Evolutionary conservation across 2,329 filamentous ascomycete genomes (phyloP).

Genomic region (Penicillium fuscoglaucum): DNA sequence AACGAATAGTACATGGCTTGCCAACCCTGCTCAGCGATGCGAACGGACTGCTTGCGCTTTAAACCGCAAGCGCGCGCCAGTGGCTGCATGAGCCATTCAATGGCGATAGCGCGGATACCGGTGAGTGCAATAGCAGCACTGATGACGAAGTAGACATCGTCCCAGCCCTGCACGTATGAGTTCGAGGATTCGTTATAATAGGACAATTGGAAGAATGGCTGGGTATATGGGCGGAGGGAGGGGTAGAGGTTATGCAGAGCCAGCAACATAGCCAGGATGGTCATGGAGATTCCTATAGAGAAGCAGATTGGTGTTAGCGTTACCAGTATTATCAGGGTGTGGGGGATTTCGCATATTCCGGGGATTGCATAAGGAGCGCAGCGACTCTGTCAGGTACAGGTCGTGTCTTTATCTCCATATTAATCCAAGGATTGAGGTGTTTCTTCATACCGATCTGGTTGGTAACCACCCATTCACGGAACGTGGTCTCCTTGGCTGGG

Average conservation of each 20-base stretch:
- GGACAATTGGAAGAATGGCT: slow-evolving; percentile 83
- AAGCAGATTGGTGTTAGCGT: slow-evolving; percentile 20
- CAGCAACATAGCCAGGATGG: slow-evolving; percentile 78
- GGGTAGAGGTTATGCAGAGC: slow-evolving; percentile 82
- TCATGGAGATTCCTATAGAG: slow-evolving; percentile 72
- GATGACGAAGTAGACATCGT: slow-evolving; percentile 75
- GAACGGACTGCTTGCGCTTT: slow-evolving; percentile 72
- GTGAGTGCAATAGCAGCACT: slow-evolving; percentile 85
- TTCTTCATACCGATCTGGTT: slow-evolving; percentile 72
- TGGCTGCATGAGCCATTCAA: slow-evolving; percentile 85
- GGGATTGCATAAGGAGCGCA: background rate
- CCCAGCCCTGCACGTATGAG: slow-evolving; percentile 72
- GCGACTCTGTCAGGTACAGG: background rate
- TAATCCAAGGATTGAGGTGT: slow-evolving; percentile 1
- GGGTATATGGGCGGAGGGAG: slow-evolving; percentile 73
- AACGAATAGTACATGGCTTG: slow-evolving; percentile 77
- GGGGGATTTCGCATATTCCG: slow-evolving; percentile 7
- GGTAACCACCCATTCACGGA: slow-evolving; percentile 66
- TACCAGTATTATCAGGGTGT: slow-evolving; percentile 5
- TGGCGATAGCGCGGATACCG: slow-evolving; percentile 75
- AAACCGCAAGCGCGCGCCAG: slow-evolving; percentile 72
- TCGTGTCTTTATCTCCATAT: background rate
- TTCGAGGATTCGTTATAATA: slow-evolving; percentile 72
- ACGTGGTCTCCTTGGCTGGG: slow-evolving; percentile 41
- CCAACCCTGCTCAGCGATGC: slow-evolving; percentile 95